Evolutionary conservation across 2,329 filamentous ascomycete genomes (phyloP).

Genomic region (Colletotrichum graminicola): DNA sequence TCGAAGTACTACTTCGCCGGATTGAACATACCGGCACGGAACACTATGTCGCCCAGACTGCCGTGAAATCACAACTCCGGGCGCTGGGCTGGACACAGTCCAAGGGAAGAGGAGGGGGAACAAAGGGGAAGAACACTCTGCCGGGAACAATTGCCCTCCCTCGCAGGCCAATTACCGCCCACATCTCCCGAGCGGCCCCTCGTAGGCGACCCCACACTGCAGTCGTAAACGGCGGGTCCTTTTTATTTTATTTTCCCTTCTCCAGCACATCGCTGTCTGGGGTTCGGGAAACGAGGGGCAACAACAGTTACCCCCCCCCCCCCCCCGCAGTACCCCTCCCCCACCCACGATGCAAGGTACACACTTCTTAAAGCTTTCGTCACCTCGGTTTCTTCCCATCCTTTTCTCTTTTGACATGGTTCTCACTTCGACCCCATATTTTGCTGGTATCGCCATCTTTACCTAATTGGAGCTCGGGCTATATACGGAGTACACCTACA

Average conservation of each 20-base stretch:
- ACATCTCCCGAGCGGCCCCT: slow-evolving; percentile 38
- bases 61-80: slow-evolving; percentile 37
- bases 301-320: not conserved
- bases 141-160: slow-evolving; percentile 24
- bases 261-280: slow-evolving; percentile 39
- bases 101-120: not conserved
- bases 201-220: slow-evolving; percentile 25
- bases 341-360: slow-evolving; percentile 19
- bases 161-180: slow-evolving; percentile 36
- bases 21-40: not conserved
- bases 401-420: slow-evolving; percentile 1
- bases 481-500: not conserved
- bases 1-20: not conserved
- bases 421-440: not conserved
- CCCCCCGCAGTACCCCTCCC: not conserved
- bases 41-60: not conserved
- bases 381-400: not conserved
- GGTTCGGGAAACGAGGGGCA: slow-evolving; percentile 40
- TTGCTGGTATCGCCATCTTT: slow-evolving; percentile 3
- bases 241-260: not conserved
- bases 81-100: not conserved
- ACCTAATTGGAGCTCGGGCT: not conserved
- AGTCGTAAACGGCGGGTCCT: slow-evolving; percentile 6
- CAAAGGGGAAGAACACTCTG: slow-evolving; percentile 37
- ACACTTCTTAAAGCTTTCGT: not conserved